A percentile compares a stretch with the other conserved stretches of the same genome.
Conservation (phyloP, 2,329 filamentous ascomycete genomes). For the Parasarocladium wereldwijsianum region DNA sequence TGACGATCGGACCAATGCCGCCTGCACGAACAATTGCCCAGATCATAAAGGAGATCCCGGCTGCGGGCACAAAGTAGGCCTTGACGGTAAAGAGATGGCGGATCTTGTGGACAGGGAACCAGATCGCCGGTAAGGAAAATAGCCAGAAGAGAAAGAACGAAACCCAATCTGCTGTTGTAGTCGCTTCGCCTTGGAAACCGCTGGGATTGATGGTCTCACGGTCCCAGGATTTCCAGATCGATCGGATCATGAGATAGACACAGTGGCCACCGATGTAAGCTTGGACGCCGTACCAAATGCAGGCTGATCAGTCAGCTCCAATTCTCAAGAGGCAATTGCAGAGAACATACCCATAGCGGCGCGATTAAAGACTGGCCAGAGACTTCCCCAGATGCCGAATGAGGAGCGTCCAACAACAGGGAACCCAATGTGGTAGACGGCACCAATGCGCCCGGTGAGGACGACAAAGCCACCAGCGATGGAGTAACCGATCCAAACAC, state of each 20-base stretch:
- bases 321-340: background rate
- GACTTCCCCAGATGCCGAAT: conserved; percentile 77
- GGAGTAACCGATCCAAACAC: conserved; percentile 74
- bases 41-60: conserved; percentile 75
- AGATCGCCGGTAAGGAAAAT: conserved; percentile 66
- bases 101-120: conserved; percentile 80
- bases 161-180: conserved; percentile 59
- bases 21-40: conserved; percentile 75
- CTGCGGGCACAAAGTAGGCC: conserved; percentile 66
- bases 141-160: conserved; percentile 85
- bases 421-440: conserved; percentile 79
- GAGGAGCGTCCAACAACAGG: conserved; percentile 64
- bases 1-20: conserved; percentile 70
- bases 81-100: conserved; percentile 87
- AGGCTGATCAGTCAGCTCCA: conserved; percentile 27
- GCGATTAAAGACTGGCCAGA: conserved; percentile 83
- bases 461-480: conserved; percentile 65
- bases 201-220: conserved; percentile 46
- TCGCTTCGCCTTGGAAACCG: conserved; percentile 49
- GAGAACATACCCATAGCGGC: conserved; percentile 53
- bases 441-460: conserved; percentile 68
- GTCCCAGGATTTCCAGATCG: conserved; percentile 63
- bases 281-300: conserved; percentile 80
- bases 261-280: conserved; percentile 74
- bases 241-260: conserved; percentile 75